Evolutionary conservation across 169 alveolate species (phyloP).

Genomic region (Cytauxzoon felis): DNA sequence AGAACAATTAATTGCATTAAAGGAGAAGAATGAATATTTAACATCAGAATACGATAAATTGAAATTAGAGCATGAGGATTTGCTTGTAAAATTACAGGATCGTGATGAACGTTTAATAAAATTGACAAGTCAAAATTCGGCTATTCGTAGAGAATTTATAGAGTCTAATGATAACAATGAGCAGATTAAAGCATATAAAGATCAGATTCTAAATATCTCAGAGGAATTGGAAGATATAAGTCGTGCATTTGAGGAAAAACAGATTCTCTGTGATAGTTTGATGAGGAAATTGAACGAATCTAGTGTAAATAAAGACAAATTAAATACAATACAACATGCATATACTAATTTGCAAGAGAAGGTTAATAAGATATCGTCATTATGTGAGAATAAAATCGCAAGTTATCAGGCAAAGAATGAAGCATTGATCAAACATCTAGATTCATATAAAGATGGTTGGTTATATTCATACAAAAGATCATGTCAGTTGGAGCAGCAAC

Average conservation of each 20-base stretch:
- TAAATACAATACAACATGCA: slow-evolving; percentile 1
- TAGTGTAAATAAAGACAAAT: not conserved
- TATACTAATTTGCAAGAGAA: slow-evolving; percentile 21
- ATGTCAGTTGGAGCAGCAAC: slow-evolving; percentile 31
- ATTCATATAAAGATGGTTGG: slow-evolving; percentile 31
- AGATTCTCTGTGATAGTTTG: slow-evolving; percentile 14
- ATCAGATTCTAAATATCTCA: slow-evolving; percentile 29
- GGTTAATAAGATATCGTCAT: slow-evolving; percentile 6
- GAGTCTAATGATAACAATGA: not conserved
- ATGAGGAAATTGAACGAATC: slow-evolving; percentile 33
- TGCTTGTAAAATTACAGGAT: not conserved
- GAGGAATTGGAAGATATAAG: slow-evolving; percentile 57
- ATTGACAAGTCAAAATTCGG: not conserved
- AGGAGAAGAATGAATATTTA: not conserved
- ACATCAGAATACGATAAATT: not conserved
- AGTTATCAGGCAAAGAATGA: slow-evolving; percentile 1
- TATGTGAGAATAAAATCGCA: slow-evolving; percentile 9
- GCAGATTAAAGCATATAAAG: slow-evolving; percentile 13
- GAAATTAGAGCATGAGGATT: slow-evolving; percentile 4
- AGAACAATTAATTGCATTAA: no score
- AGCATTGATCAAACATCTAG: not conserved
- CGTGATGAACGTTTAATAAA: not conserved
- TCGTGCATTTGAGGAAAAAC: slow-evolving; percentile 54
- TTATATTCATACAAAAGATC: slow-evolving; percentile 6
- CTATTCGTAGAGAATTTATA: not conserved